Evolutionary conservation across 345 rosid genomes (phyloP).

Genomic region (Hibiscus syriacus): DNA sequence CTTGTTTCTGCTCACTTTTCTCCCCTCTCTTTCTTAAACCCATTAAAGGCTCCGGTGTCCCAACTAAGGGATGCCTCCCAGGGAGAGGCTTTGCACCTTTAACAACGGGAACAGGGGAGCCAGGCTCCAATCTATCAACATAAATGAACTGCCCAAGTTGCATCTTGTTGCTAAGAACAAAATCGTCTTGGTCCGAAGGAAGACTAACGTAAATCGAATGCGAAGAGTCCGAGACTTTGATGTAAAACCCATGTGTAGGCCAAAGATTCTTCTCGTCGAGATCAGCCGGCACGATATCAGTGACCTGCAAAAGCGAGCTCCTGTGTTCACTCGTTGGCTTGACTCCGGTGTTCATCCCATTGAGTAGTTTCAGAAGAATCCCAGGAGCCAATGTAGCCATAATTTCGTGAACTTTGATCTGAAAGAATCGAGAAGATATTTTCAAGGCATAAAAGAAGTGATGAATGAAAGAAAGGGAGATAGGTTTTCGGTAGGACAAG

Average conservation of each 20-base stretch:
- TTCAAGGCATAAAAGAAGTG: neutral
- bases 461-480: neutral
- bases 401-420: neutral
- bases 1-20: slow-evolving; percentile 29
- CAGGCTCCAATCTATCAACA: slow-evolving; percentile 78
- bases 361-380: slow-evolving; percentile 58
- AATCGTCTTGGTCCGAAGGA: slow-evolving; percentile 74
- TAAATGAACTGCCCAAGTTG: too few species aligned
- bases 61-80: slow-evolving; percentile 77
- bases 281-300: slow-evolving; percentile 88
- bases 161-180: slow-evolving; percentile 70
- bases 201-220: slow-evolving; percentile 83
- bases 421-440: neutral
- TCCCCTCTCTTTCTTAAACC: slow-evolving; percentile 48
- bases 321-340: slow-evolving; percentile 84
- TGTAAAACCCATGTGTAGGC: slow-evolving; percentile 85
- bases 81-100: slow-evolving; percentile 60
- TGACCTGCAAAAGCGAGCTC: slow-evolving; percentile 77
- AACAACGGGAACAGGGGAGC: slow-evolving; percentile 79
- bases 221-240: slow-evolving; percentile 87
- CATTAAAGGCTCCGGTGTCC: slow-evolving; percentile 87
- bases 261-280: slow-evolving; percentile 86
- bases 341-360: slow-evolving; percentile 76
- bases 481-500: neutral
- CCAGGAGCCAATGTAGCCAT: slow-evolving; percentile 91